These are phyloP conservation scores for Boletus tomentosulus DNA, from an alignment of 768 basidiomycete species.

Conservation along the genomic window DNA sequence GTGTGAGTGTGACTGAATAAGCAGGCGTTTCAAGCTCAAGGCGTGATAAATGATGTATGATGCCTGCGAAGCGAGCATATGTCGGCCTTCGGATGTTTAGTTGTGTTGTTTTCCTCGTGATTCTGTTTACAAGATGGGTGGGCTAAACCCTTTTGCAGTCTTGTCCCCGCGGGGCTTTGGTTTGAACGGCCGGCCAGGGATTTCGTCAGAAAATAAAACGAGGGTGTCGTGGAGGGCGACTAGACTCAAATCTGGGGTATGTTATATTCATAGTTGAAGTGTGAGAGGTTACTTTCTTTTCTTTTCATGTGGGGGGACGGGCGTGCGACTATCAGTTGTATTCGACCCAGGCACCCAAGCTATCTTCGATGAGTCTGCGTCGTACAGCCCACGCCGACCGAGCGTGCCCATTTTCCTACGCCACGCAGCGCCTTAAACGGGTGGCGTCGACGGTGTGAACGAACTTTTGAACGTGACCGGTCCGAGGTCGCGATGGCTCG, in stretches of 20 bases:
- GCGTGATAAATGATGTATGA: too few relatives aligned
- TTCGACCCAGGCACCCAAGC: background rate
- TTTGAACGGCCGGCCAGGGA: background rate
- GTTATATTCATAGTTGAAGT: background rate
- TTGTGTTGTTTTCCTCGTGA: background rate
- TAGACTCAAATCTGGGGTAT: background rate
- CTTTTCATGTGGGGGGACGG: background rate
- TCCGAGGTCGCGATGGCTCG: background rate
- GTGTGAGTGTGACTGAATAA: background rate
- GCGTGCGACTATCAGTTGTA: too few relatives aligned
- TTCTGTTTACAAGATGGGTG: too few relatives aligned
- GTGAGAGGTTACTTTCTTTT: background rate
- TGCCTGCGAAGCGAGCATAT: background rate
- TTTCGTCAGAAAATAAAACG: too few relatives aligned
- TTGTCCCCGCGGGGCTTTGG: background rate
- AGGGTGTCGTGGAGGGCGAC: background rate
- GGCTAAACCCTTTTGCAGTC: background rate
- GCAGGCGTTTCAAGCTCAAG: background rate
- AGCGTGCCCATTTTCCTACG: background rate
- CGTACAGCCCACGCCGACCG: background rate
- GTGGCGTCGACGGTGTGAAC: background rate
- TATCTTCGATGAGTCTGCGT: background rate
- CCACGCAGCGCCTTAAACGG: background rate
- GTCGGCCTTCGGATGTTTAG: background rate
- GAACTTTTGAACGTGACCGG: background rate